Evolutionary conservation across 2,329 filamentous ascomycete genomes (phyloP).

Genomic region (Claviceps fusiformis): DNA sequence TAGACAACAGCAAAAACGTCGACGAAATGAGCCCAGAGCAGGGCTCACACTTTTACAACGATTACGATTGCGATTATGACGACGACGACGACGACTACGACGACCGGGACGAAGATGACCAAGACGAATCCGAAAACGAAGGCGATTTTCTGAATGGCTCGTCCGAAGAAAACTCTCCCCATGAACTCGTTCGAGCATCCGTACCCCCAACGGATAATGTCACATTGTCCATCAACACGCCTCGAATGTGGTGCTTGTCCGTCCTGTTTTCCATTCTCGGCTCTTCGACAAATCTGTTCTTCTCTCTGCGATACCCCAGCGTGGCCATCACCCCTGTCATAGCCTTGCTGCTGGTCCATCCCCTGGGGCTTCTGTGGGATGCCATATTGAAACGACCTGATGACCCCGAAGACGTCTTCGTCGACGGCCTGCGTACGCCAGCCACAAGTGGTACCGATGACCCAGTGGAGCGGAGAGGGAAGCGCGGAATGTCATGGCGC

Average conservation of each 20-base stretch:
- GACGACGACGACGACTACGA: slow-evolving; percentile 9
- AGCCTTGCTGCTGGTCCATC: slow-evolving; percentile 71
- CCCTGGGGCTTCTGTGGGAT: slow-evolving; percentile 71
- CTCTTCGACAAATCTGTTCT: slow-evolving; percentile 76
- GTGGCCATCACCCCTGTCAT: slow-evolving; percentile 84
- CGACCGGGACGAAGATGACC: slow-evolving; percentile 19
- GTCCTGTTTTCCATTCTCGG: slow-evolving; percentile 67
- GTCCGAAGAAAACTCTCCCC: slow-evolving; percentile 55
- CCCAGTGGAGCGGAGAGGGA: slow-evolving; percentile 11
- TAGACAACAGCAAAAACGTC: slow-evolving; percentile 27
- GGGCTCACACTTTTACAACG: slow-evolving; percentile 21
- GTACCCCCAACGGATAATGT: slow-evolving; percentile 65
- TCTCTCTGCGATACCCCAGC: slow-evolving; percentile 79
- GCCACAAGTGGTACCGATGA: slow-evolving; percentile 10
- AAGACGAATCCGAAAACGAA: slow-evolving; percentile 23
- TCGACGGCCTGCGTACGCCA: slow-evolving; percentile 30
- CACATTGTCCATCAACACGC: slow-evolving; percentile 70
- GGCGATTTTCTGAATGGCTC: slow-evolving; percentile 28
- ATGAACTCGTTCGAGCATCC: slow-evolving; percentile 67
- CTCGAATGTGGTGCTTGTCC: slow-evolving; percentile 77
- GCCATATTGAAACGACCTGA: slow-evolving; percentile 50
- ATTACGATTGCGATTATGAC: slow-evolving; percentile 12
- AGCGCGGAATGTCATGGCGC: slow-evolving; percentile 34
- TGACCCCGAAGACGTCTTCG: slow-evolving; percentile 34
- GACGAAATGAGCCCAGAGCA: slow-evolving; percentile 23